phyloP scores from a whole-genome alignment of 495 filamentous ascomycete species.

The Talaromyces adpressus region DNA sequence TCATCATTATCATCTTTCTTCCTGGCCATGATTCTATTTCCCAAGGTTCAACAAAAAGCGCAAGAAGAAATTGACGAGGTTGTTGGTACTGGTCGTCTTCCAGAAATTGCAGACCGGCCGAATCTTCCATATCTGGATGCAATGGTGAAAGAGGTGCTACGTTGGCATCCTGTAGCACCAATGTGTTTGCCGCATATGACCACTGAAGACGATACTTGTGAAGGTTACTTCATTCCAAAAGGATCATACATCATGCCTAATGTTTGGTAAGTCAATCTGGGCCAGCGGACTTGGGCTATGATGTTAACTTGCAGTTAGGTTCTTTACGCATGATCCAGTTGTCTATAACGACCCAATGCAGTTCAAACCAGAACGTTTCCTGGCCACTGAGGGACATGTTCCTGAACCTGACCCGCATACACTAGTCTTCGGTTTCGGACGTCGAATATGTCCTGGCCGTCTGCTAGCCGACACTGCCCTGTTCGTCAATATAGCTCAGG shows the following conservation, averaged over 20 bases:
- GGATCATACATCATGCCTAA: conserved; percentile 38
- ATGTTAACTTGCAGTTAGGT: conserved; percentile 13
- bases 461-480: conserved; percentile 27
- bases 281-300: not conserved
- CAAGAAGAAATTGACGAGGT: conserved; percentile 53
- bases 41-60: conserved; percentile 44
- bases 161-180: conserved; percentile 39
- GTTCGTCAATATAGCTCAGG: conserved; percentile 26
- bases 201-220: conserved; percentile 44
- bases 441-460: conserved; percentile 32
- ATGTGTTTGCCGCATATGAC: conserved; percentile 48
- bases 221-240: conserved; percentile 46
- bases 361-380: conserved; percentile 32
- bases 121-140: conserved; percentile 36
- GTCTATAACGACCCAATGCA: conserved; percentile 24
- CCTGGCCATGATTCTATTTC: conserved; percentile 40
- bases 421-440: conserved; percentile 30
- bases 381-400: conserved; percentile 13
- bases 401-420: conserved; percentile 25
- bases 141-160: conserved; percentile 33
- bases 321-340: conserved; percentile 24
- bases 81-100: conserved; percentile 25
- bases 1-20: conserved; percentile 30
- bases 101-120: conserved; percentile 18
- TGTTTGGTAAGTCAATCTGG: conserved; percentile 27